Conservation (phyloP, 148 eudicot species). For the Silene conica region DNA sequence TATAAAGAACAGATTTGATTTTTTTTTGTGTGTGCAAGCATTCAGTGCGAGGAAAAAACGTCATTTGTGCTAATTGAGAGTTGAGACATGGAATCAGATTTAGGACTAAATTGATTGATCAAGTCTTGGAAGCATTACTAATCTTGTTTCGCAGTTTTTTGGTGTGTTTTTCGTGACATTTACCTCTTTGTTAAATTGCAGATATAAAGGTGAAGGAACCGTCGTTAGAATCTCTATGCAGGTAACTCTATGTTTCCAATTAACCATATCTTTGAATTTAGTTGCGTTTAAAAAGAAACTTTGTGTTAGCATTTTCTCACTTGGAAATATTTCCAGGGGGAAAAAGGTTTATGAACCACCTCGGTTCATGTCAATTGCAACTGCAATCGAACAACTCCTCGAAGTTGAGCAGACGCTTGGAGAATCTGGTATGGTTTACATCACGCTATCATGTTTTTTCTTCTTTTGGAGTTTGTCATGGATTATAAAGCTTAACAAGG, state of each 20-base stretch:
- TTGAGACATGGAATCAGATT: too few relatives aligned
- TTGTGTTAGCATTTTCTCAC: neutral
- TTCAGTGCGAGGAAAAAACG: too few relatives aligned
- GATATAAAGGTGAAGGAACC: constrained; percentile 98
- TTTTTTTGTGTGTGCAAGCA: too few relatives aligned
- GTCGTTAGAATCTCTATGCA: constrained; percentile 78
- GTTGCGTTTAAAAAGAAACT: neutral
- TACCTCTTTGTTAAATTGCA: constrained; percentile 27
- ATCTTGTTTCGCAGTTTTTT: neutral
- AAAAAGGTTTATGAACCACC: constrained; percentile 88
- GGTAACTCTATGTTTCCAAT: constrained; percentile 38
- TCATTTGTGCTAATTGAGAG: too few relatives aligned
- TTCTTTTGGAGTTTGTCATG: neutral
- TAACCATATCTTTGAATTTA: neutral
- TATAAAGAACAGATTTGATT: too few relatives aligned
- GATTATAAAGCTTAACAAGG: neutral
- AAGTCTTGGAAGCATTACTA: neutral
- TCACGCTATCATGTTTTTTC: neutral
- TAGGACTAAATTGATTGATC: neutral
- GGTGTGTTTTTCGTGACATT: neutral
- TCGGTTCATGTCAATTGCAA: constrained; percentile 72
- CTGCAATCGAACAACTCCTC: constrained; percentile 88
- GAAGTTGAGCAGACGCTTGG: constrained; percentile 69
- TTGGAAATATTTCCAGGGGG: constrained; percentile 47
- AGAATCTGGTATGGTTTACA: constrained; percentile 50